Conservation (phyloP, 2,329 filamentous ascomycete species). For the Ophiocordyceps unilateralis region DNA sequence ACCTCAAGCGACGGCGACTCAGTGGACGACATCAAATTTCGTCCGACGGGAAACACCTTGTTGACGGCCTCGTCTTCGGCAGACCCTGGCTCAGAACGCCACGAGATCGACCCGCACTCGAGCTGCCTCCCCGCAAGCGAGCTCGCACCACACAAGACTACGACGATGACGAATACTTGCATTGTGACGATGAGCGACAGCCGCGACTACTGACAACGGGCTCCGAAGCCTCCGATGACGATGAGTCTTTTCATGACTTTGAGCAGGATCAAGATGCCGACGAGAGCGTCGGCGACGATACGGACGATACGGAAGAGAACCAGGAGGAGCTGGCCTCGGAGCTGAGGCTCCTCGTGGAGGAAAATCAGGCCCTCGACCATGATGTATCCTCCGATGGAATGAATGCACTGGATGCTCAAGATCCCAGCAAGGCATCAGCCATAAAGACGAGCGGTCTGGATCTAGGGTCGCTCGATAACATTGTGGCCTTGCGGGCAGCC, state of each 20-base stretch:
- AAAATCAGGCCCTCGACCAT: slow-evolving; percentile 16
- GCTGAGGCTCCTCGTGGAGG: slow-evolving; percentile 23
- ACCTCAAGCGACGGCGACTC: slow-evolving; percentile 54
- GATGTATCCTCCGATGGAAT: slow-evolving; percentile 4
- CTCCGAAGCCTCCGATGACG: slow-evolving; percentile 4
- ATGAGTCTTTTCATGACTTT: slow-evolving; percentile 1
- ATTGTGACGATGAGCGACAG: slow-evolving; percentile 15
- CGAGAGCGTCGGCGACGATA: slow-evolving; percentile 17
- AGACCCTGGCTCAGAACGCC: slow-evolving; percentile 46
- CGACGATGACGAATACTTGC: slow-evolving; percentile 19
- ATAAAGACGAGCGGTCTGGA: slow-evolving; percentile 1
- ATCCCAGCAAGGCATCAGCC: not conserved
- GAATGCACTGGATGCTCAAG: not conserved
- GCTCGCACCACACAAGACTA: slow-evolving; percentile 30
- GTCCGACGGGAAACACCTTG: slow-evolving; percentile 57
- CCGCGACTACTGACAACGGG: slow-evolving; percentile 16
- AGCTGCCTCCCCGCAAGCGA: slow-evolving; percentile 59
- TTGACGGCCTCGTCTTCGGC: slow-evolving; percentile 77
- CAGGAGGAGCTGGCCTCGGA: slow-evolving; percentile 16
- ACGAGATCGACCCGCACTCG: slow-evolving; percentile 45
- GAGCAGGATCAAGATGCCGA: slow-evolving; percentile 14
- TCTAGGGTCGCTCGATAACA: slow-evolving; percentile 13
- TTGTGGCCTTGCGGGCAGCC: slow-evolving; percentile 19
- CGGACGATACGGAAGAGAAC: slow-evolving; percentile 6
- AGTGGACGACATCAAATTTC: slow-evolving; percentile 72